phyloP scores from a whole-genome alignment of 2,329 filamentous ascomycete species.

The Aspergillus brunneoviolaceus region DNA sequence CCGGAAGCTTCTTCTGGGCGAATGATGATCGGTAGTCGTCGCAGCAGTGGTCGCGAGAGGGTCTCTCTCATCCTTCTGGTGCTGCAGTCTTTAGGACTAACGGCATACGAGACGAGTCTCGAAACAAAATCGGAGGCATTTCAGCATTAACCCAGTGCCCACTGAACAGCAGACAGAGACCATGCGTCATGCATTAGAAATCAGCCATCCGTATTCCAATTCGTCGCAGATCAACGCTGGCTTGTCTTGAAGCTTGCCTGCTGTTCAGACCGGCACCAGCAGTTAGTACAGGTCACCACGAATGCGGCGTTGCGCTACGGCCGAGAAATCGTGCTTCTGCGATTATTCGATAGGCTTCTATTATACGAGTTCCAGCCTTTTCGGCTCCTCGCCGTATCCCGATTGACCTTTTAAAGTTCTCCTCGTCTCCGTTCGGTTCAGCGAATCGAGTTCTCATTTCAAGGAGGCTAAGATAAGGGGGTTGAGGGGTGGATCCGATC shows the following conservation, averaged over 20 bases:
- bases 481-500: slow-evolving; percentile 19
- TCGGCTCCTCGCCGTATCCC: background rate
- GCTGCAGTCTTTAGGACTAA: background rate
- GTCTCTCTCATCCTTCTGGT: background rate
- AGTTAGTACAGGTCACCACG: background rate
- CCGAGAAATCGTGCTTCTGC: background rate
- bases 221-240: slow-evolving; percentile 2
- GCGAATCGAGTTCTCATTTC: slow-evolving; percentile 11
- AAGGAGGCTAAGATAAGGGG: slow-evolving; percentile 2
- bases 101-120: background rate
- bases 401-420: slow-evolving; percentile 3
- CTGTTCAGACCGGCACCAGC: background rate
- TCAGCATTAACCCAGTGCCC: background rate
- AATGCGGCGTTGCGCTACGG: background rate
- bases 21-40: background rate
- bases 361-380: background rate
- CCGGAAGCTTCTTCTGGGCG: background rate
- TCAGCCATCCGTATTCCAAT: slow-evolving; percentile 11
- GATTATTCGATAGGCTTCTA: background rate
- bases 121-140: background rate
- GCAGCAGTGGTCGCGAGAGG: background rate
- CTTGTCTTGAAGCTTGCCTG: background rate
- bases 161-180: background rate
- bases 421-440: slow-evolving; percentile 6
- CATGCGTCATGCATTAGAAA: slow-evolving; percentile 13